Percentiles rank a stretch among this genome's conserved stretches.
Conservation (phyloP, 208 protist species). For the Trypanosoma vivax region DNA sequence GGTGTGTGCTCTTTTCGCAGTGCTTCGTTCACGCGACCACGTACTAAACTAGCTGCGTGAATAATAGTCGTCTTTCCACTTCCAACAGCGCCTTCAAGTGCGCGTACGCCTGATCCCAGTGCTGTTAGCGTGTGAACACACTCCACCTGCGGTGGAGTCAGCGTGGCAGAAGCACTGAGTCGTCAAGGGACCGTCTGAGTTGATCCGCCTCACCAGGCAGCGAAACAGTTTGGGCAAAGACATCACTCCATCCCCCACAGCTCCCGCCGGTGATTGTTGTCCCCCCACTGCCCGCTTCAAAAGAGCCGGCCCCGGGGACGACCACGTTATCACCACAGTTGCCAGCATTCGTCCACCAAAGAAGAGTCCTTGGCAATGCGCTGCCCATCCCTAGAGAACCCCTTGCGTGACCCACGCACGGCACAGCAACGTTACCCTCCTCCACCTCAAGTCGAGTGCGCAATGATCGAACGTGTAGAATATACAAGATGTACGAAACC, state of each 20-base stretch:
- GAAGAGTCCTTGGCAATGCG: neutral
- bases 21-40: conserved; percentile 38
- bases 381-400: neutral
- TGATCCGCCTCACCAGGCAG: conserved; percentile 9
- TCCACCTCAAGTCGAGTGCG: conserved; percentile 15
- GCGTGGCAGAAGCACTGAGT: conserved; percentile 17
- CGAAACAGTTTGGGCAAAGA: neutral
- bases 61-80: conserved; percentile 74
- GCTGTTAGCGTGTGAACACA: conserved; percentile 41
- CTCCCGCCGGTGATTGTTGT: neutral
- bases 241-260: neutral
- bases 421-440: neutral
- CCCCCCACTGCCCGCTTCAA: neutral
- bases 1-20: conserved; percentile 56
- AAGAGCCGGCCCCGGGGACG: neutral
- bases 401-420: conserved; percentile 1
- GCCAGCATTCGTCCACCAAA: conserved; percentile 13
- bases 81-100: conserved; percentile 50
- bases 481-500: conserved; percentile 56
- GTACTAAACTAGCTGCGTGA: conserved; percentile 39
- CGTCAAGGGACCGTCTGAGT: conserved; percentile 13
- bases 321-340: neutral
- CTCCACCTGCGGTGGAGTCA: conserved; percentile 69
- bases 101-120: conserved; percentile 4
- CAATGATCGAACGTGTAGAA: conserved; percentile 20